Evolutionary conservation across 805 yeast genomes (phyloP), one percentile per base, ranked within the genome.

Genomic region (Debaryomyces prosopidis): DNA sequence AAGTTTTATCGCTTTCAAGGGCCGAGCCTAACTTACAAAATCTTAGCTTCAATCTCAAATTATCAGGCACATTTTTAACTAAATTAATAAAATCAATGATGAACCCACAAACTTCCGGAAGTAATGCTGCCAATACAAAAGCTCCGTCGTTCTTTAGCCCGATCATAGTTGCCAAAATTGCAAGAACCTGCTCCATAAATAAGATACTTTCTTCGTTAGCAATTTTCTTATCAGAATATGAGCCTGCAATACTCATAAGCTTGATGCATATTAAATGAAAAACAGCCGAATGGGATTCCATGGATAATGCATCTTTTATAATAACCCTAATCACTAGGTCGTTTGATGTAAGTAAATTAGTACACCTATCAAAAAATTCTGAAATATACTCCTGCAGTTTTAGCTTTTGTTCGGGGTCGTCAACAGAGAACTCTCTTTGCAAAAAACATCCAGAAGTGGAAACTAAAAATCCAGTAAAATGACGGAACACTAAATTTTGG

Each of bases 391-490:
- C 58, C 17, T 60, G 49, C 36, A 76, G 63, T 30, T 64, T 65
- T 17, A 54, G 55, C 39, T 63, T 60, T 39, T 64, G 55, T 6
- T 49, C 57, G 2, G 53, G 47, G 33, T 59, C 63, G 38, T 50
- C 50, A 14, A 42, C 43, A 3, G 61, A 41, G 51, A 59, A 73
- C 18, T 48, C 60, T 5, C 65, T 57, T 15, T 50, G 55, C 18
- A 84, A 58, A 45, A 85, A 77, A 12, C 83, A 73, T 36, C 95
- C 89, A 40, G 88, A 78, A 0, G 85, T 68, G 0, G 89, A 80
- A 2, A 89, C 88, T 48, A 88, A 62, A 48, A 84, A 82, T 7
- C 92, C 94, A 2, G 89, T 82, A 57, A 77, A 84, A 56, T 83
- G 85, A 53, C 86, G 71, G 62, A 82, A 81, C 19, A 81, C 76